Evolutionary conservation across 495 filamentous ascomycete species (phyloP).

Genomic region (Acidiella bohemica): DNA sequence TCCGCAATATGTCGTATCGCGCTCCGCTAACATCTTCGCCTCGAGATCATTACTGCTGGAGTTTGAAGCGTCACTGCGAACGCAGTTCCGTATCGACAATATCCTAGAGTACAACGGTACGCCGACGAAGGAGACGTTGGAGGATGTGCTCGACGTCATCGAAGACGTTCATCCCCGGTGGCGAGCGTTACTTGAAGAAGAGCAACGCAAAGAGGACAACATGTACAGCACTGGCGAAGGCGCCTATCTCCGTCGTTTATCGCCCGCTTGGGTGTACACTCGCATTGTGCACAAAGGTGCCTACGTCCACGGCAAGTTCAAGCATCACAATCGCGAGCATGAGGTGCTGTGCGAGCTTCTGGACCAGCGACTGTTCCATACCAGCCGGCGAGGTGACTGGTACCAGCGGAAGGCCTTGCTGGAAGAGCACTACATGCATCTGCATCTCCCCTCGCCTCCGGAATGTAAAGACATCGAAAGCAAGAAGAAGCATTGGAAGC

Average conservation of each 20-base stretch:
- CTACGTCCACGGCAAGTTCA: conserved; percentile 68
- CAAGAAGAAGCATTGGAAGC: conserved; percentile 74
- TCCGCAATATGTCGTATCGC: conserved; percentile 77
- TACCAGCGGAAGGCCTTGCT: conserved; percentile 90
- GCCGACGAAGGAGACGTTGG: conserved; percentile 48
- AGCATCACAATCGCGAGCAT: conserved; percentile 67
- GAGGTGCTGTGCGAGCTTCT: conserved; percentile 63
- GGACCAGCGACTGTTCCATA: conserved; percentile 68
- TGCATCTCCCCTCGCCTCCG: conserved; percentile 34
- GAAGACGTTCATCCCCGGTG: conserved; percentile 69
- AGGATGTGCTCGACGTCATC: conserved; percentile 57
- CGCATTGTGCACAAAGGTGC: conserved; percentile 81
- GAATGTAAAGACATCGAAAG: conserved; percentile 42
- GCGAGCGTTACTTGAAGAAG: conserved; percentile 57
- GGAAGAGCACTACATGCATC: conserved; percentile 88
- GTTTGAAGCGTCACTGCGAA: conserved; percentile 75
- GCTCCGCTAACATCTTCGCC: conserved; percentile 77
- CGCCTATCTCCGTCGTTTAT: conserved; percentile 81
- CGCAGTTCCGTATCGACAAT: conserved; percentile 69
- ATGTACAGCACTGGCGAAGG: conserved; percentile 78
- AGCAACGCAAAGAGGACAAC: conserved; percentile 65
- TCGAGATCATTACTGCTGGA: conserved; percentile 64
- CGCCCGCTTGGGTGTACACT: conserved; percentile 85
- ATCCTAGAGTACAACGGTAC: conserved; percentile 74
- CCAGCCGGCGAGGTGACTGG: conserved; percentile 75